Conservation (phyloP, 768 basidiomycete genomes). For the Leccinellum luteum region DNA sequence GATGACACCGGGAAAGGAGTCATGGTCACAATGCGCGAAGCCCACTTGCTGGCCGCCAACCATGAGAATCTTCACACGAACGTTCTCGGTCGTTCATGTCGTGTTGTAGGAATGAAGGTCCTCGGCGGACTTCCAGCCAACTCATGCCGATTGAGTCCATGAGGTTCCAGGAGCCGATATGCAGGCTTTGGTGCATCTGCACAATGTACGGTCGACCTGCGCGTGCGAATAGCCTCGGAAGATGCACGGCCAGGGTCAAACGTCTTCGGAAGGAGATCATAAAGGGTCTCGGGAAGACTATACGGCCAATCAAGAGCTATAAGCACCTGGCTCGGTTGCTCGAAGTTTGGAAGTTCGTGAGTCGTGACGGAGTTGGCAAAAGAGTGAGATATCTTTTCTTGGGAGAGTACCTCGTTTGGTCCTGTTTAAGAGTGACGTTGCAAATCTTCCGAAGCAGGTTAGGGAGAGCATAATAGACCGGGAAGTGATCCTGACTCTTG, state of each 20-base stretch:
- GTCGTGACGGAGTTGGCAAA: conserved; percentile 8
- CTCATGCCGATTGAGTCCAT: conserved; percentile 32
- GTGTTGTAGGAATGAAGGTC: conserved; percentile 35
- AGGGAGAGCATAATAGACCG: background rate
- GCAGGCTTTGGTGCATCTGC: conserved; percentile 26
- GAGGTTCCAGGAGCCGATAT: conserved; percentile 28
- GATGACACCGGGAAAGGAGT: background rate
- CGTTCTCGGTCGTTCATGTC: background rate
- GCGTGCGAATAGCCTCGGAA: conserved; percentile 8
- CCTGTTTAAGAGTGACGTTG: conserved; percentile 1
- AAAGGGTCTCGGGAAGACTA: background rate
- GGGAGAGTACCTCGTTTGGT: conserved; percentile 13
- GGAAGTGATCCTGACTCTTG: conserved; percentile 6
- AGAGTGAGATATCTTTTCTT: conserved; percentile 1
- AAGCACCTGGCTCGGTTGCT: background rate
- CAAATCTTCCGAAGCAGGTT: conserved; percentile 10
- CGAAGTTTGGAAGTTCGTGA: conserved; percentile 6
- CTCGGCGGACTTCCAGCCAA: conserved; percentile 26
- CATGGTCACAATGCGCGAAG: conserved; percentile 8
- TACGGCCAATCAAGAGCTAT: conserved; percentile 1
- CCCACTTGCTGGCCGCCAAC: conserved; percentile 9
- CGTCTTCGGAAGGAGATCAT: conserved; percentile 1
- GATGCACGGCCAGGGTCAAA: conserved; percentile 8
- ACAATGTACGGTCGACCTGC: conserved; percentile 11
- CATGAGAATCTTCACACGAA: background rate